A percentile compares a stretch with the other conserved stretches of the same genome.
These are phyloP conservation scores for Coemansia sp. DNA, from an alignment of 192 early-diverging fungal species.

Conservation along the genomic window DNA sequence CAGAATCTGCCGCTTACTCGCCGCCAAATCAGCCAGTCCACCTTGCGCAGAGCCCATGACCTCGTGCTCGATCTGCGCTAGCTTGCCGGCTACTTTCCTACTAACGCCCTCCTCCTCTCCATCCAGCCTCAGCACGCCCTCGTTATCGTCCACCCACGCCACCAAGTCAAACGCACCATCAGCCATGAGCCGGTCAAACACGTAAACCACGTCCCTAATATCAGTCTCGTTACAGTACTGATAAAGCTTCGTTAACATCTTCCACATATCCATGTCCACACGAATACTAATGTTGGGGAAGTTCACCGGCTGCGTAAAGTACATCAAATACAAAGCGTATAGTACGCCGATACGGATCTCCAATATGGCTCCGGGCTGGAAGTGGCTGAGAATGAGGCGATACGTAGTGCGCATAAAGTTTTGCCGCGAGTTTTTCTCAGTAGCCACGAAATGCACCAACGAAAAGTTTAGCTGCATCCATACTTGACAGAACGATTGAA, in stretches of 20 bases:
- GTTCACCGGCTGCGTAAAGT: conserved; percentile 61
- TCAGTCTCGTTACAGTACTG: conserved; percentile 51
- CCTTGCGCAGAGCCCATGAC: conserved; percentile 55
- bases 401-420: conserved; percentile 60
- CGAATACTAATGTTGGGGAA: conserved; percentile 56
- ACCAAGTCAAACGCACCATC: conserved; percentile 57
- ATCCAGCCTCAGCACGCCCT: conserved; percentile 47
- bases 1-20: conserved; percentile 43
- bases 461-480: conserved; percentile 61
- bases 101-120: conserved; percentile 42
- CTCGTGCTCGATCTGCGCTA: conserved; percentile 51
- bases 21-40: conserved; percentile 37
- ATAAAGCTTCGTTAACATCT: conserved; percentile 43
- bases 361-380: conserved; percentile 38
- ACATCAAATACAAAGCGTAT: conserved; percentile 59
- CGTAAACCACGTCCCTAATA: conserved; percentile 49
- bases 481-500: conserved; percentile 53
- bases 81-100: conserved; percentile 26
- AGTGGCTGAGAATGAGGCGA: conserved; percentile 52
- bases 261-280: conserved; percentile 56
- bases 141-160: conserved; percentile 55
- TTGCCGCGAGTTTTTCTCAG: conserved; percentile 59
- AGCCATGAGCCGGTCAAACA: conserved; percentile 48
- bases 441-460: conserved; percentile 61
- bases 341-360: conserved; percentile 58